These are phyloP conservation scores for Parmelia sp. DNA, from an alignment of 495 filamentous ascomycete genomes.

Conservation along the genomic window DNA sequence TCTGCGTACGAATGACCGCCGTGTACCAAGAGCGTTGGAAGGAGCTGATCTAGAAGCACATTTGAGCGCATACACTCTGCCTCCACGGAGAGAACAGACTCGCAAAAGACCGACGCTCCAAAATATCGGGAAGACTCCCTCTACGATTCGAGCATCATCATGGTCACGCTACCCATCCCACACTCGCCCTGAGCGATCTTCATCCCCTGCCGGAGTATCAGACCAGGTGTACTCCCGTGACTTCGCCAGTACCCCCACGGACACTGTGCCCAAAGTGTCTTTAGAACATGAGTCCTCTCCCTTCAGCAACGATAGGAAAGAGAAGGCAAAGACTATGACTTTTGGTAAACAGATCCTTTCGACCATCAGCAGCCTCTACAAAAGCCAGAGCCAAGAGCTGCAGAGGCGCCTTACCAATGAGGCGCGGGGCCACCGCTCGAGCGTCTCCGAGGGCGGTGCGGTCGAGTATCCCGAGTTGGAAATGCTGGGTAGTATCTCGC, in stretches of 20 bases:
- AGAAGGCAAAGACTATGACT: neutral
- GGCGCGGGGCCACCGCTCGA: slow-evolving; percentile 18
- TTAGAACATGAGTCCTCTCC: slow-evolving; percentile 1
- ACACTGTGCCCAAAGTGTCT: neutral
- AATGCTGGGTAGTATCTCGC: slow-evolving; percentile 15
- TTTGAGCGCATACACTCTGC: slow-evolving; percentile 14
- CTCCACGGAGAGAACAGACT: neutral
- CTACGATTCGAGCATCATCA: slow-evolving; percentile 11
- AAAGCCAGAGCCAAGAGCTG: slow-evolving; percentile 19
- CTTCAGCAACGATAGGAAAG: slow-evolving; percentile 16
- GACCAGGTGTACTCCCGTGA: slow-evolving; percentile 23
- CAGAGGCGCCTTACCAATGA: slow-evolving; percentile 19
- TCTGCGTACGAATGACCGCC: slow-evolving; percentile 1
- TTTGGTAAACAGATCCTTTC: slow-evolving; percentile 16
- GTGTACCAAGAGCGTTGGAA: slow-evolving; percentile 3
- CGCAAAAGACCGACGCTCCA: slow-evolving; percentile 9
- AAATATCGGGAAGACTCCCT: slow-evolving; percentile 12
- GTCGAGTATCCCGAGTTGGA: slow-evolving; percentile 25
- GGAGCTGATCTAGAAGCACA: slow-evolving; percentile 15
- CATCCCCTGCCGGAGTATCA: slow-evolving; percentile 15
- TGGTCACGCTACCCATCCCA: slow-evolving; percentile 25
- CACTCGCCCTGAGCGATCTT: slow-evolving; percentile 17
- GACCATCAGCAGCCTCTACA: slow-evolving; percentile 20
- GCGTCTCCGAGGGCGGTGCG: slow-evolving; percentile 19
- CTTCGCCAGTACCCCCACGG: slow-evolving; percentile 11